phyloP scores from a whole-genome alignment of 2,329 filamentous ascomycete species.

The Colletotrichum tabaci region DNA sequence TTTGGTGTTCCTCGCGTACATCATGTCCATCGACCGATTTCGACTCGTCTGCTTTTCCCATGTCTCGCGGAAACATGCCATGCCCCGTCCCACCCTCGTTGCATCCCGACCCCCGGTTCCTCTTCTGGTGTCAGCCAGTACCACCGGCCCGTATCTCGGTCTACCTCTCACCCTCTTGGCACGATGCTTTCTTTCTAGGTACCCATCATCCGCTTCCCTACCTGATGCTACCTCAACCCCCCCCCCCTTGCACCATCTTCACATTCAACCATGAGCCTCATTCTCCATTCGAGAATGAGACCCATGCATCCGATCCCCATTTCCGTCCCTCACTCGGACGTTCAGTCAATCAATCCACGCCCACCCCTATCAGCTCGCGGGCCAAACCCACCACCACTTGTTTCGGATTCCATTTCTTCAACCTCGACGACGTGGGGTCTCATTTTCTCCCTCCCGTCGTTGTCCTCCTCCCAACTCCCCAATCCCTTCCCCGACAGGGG shows the following conservation, averaged over 20 bases:
- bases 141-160: not conserved
- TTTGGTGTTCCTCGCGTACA: too few relatives aligned
- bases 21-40: slow-evolving; percentile 1
- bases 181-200: slow-evolving; percentile 16
- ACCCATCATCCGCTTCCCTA: not conserved
- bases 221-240: not conserved
- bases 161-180: not conserved
- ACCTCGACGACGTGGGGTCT: not conserved
- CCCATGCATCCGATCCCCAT: not conserved
- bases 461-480: too few relatives aligned
- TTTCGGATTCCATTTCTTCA: not conserved
- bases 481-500: too few relatives aligned
- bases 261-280: not conserved
- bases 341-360: not conserved
- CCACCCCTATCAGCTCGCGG: not conserved
- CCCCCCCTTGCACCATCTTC: not conserved
- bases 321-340: not conserved
- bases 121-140: not conserved
- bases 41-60: not conserved
- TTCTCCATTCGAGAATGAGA: not conserved
- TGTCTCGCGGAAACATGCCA: not conserved
- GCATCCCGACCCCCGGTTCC: not conserved
- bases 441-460: too few relatives aligned
- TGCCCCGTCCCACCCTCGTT: not conserved
- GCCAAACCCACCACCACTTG: not conserved